Base-by-base conservation (phyloP, 2,329 filamentous ascomycete species). In the Fusarium brevicatenulatum region DNA sequence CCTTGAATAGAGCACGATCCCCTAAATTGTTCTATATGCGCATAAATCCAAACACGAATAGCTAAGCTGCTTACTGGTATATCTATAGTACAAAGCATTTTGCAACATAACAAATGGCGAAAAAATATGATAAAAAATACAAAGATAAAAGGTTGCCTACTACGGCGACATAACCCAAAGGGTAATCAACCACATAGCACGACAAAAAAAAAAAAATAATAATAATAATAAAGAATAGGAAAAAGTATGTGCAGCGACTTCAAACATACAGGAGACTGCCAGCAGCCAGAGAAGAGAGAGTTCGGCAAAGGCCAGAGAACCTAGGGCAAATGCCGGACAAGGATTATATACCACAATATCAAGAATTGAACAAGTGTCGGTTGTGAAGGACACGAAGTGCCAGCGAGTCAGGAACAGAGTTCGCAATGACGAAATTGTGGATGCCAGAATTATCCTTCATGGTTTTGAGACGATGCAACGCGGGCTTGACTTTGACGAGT, bases 1-100 rank as follows among this genome's bases (percentile, higher is more conserved):
- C 11, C 13, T 42, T 25, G 9, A 37, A 52, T 32, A 23, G n/a
- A 30, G 39, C 40, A 30, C 63, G 9, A 54, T 62, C 49, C 68
- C 52, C 39, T 71, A 30, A 58, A 58, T 34, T 71, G 34, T 39
- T 77, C 74, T 77, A 76, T 74, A 58, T 70, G 42, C 44, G 30
- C 71, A 46, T 44, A 19, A 50, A 32, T 46, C 55, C 44, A 56
- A 64, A 57, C 12, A 53, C 16, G 63, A 71, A 72, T 40, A 60
- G 47, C 47, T 32, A 44, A 57, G 42, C 46, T 59, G 65, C 71
- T 75, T 19, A 30, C 46, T 74, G 70, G 71, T 74, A 76, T 76
- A 73, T 69, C 58, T 70, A 68, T 70, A 28, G 37, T 74, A 74
- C 59, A 74, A 62, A 19, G 37, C 42, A 64, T 63, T 62, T 44